Evolutionary conservation across 345 rosid species (phyloP).

Genomic region (Sonneratia caseolaris): DNA sequence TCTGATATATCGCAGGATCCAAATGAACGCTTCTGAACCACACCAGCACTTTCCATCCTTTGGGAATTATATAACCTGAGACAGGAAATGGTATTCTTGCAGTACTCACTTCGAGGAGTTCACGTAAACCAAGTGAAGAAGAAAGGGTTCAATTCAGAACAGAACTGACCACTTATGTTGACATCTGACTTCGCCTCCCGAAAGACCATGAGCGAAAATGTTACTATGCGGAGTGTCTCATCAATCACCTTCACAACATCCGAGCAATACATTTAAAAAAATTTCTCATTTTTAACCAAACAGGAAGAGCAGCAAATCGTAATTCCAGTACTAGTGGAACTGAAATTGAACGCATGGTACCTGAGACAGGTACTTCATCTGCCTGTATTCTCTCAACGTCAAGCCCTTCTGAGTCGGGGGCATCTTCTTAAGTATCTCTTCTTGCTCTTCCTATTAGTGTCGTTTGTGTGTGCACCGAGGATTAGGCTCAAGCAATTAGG

Average conservation of each 20-base stretch:
- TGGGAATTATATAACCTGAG: slow-evolving; percentile 68
- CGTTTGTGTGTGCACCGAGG: neutral
- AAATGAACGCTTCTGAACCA: slow-evolving; percentile 77
- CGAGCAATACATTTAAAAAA: neutral
- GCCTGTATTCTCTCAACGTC: slow-evolving; percentile 58
- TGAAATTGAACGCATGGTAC: slow-evolving; percentile 12
- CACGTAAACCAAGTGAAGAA: neutral
- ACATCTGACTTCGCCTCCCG: slow-evolving; percentile 62
- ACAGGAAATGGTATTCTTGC: neutral
- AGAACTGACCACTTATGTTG: slow-evolving; percentile 38
- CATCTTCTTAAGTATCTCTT: slow-evolving; percentile 34
- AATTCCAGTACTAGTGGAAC: neutral
- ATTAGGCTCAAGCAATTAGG: neutral
- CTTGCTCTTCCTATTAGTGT: slow-evolving; percentile 53
- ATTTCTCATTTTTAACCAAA: neutral
- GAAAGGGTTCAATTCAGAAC: neutral
- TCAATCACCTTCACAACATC: slow-evolving; percentile 49
- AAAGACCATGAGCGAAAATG: slow-evolving; percentile 64
- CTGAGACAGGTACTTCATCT: slow-evolving; percentile 65
- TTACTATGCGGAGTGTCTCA: slow-evolving; percentile 66
- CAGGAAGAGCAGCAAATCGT: neutral
- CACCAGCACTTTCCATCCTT: slow-evolving; percentile 76
- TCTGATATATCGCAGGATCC: slow-evolving; percentile 50
- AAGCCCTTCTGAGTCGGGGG: slow-evolving; percentile 34
- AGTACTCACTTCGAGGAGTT: neutral